Evolutionary conservation across 2,329 filamentous ascomycete genomes (phyloP).

Genomic region (Colletotrichum sp.): DNA sequence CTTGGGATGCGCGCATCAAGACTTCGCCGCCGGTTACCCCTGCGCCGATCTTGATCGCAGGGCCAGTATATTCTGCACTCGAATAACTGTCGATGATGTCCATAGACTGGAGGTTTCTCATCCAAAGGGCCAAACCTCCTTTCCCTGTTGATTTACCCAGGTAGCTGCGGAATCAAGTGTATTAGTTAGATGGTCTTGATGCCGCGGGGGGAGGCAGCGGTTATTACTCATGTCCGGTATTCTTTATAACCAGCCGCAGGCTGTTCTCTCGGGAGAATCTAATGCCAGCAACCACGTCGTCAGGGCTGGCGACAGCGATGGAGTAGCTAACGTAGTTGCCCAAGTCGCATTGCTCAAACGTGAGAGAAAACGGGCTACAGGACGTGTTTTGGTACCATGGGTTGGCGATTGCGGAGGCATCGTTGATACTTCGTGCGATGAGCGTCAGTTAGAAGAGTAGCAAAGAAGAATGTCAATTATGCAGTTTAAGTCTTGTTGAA

Average conservation of each 20-base stretch:
- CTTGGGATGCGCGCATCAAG: conserved; percentile 40
- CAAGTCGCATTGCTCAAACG: conserved; percentile 39
- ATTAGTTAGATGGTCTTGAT: conserved; percentile 18
- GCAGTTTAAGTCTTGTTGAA: background rate
- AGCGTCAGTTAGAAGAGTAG: no score
- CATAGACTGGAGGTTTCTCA: conserved; percentile 28
- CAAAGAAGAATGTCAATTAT: background rate
- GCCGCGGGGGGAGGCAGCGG: conserved; percentile 30
- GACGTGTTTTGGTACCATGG: conserved; percentile 29
- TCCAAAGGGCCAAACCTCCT: background rate
- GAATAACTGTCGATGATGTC: background rate
- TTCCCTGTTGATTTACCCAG: background rate
- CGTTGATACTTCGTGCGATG: background rate
- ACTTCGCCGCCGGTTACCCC: conserved; percentile 54
- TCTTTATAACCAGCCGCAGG: conserved; percentile 57
- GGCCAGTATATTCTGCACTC: conserved; percentile 47
- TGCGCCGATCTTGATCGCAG: conserved; percentile 58
- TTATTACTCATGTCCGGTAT: conserved; percentile 58
- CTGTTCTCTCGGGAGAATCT: conserved; percentile 39
- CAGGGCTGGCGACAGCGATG: background rate
- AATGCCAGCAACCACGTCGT: conserved; percentile 33
- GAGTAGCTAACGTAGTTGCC: conserved; percentile 42
- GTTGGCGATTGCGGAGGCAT: conserved; percentile 23
- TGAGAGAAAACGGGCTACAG: conserved; percentile 35
- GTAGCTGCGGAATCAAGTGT: conserved; percentile 24